Evolutionary conservation across 2,329 filamentous ascomycete genomes (phyloP).

Genomic region (Fusarium acutatum): DNA sequence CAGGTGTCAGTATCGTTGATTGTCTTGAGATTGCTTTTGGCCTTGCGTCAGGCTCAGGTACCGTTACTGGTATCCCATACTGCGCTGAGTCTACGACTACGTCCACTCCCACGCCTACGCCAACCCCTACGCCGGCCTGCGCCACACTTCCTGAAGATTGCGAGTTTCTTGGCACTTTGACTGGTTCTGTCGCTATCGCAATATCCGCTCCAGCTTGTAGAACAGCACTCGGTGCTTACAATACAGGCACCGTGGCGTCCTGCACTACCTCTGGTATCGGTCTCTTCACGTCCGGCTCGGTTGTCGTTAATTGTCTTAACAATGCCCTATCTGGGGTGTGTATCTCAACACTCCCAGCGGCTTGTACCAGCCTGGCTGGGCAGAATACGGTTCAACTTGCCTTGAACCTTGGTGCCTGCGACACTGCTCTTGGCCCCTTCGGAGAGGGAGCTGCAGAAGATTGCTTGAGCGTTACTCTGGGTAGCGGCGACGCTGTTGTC

Average conservation of each 20-base stretch:
- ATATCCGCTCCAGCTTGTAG: neutral
- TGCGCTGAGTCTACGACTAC: neutral
- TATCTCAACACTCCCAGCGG: neutral
- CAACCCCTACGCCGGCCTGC: neutral
- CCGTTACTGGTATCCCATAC: neutral
- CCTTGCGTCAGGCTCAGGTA: neutral
- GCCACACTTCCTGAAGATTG: neutral
- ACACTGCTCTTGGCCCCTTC: neutral
- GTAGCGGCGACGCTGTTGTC: neutral
- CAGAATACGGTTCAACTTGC: neutral
- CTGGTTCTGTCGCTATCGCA: neutral
- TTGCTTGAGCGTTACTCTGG: neutral
- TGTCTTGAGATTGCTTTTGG: neutral
- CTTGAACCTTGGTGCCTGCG: neutral
- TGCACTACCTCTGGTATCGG: neutral
- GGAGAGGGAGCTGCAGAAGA: fast-evolving
- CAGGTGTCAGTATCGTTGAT: neutral
- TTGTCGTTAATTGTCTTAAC: neutral
- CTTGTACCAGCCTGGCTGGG: neutral
- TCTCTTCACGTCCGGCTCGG: neutral
- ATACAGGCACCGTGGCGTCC: neutral
- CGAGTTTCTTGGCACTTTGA: fast-evolving
- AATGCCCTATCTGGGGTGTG: neutral
- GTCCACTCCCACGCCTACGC: neutral
- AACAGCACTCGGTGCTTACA: neutral